Percentiles rank a stretch among this genome's conserved stretches.
phyloP scores from a whole-genome alignment of 2,329 filamentous ascomycete species.

The Penicillium sp. region DNA sequence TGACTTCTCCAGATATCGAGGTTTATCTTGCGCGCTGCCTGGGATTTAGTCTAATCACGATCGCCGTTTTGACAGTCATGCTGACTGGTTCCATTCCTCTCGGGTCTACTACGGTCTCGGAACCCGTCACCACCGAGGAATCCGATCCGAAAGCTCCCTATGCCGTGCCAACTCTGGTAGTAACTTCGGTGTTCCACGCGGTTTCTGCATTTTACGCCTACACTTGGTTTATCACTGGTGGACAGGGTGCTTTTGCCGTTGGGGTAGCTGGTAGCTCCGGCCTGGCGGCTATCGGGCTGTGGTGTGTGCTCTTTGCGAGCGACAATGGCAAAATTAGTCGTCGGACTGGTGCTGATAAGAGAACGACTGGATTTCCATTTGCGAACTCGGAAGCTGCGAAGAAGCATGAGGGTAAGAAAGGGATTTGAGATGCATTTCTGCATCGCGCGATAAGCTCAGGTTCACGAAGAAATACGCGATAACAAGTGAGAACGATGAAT shows the following conservation, averaged over 20 bases:
- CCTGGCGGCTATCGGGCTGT: slow-evolving; percentile 59
- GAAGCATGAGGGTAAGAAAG: slow-evolving; percentile 40
- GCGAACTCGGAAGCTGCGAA: slow-evolving; percentile 54
- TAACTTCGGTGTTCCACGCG: slow-evolving; percentile 63
- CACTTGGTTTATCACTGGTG: slow-evolving; percentile 54
- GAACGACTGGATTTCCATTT: slow-evolving; percentile 61
- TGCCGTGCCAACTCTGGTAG: slow-evolving; percentile 58
- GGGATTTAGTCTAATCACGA: slow-evolving; percentile 59
- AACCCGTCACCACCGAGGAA: slow-evolving; percentile 40
- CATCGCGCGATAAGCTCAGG: background rate
- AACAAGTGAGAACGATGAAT: too few relatives aligned
- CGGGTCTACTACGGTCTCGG: slow-evolving; percentile 44
- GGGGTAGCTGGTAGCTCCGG: slow-evolving; percentile 53
- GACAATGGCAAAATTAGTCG: slow-evolving; percentile 53
- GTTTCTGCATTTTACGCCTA: slow-evolving; percentile 62
- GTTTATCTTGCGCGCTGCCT: slow-evolving; percentile 67
- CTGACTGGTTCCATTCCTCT: slow-evolving; percentile 67
- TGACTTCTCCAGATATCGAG: slow-evolving; percentile 50
- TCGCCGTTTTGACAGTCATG: slow-evolving; percentile 60
- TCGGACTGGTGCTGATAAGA: slow-evolving; percentile 61
- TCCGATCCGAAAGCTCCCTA: slow-evolving; percentile 53
- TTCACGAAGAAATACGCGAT: too few relatives aligned
- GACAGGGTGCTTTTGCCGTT: slow-evolving; percentile 55
- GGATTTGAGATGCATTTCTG: slow-evolving; percentile 5
- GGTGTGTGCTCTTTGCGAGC: slow-evolving; percentile 57